Percentiles rank a stretch among this genome's conserved stretches.
Conservation (phyloP, 225 moss, liverwort and hornwort species). For the Anthoceros angustus region DNA sequence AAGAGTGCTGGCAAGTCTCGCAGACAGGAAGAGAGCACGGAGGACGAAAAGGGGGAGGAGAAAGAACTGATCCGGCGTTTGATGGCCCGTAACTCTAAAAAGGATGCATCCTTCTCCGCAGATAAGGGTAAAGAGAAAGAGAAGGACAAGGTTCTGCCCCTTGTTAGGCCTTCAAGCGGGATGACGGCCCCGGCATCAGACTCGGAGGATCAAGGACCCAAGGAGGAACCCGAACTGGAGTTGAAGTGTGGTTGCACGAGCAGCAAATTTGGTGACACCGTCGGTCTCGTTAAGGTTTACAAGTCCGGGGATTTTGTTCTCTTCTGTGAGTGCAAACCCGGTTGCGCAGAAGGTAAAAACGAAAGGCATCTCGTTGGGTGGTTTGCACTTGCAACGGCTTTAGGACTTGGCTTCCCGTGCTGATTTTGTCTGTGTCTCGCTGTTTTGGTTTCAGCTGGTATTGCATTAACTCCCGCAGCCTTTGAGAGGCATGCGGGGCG, state of each 20-base stretch:
- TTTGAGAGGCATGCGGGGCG: conserved; percentile 15
- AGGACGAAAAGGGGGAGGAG: conserved; percentile 2
- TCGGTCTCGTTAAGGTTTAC: background rate
- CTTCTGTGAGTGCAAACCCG: background rate
- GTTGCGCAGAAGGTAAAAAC: background rate
- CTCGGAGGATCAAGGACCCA: background rate
- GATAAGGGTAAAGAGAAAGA: background rate
- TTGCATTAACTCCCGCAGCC: conserved; percentile 7
- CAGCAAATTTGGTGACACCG: background rate
- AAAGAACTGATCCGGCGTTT: background rate
- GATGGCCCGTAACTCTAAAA: background rate
- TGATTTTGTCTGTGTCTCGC: background rate
- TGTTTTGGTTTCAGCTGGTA: background rate
- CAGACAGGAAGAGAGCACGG: background rate
- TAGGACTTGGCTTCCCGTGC: background rate
- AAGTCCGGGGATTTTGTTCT: conserved; percentile 1
- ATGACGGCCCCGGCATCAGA: background rate
- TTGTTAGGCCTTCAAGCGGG: background rate
- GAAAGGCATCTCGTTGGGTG: background rate
- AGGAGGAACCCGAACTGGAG: background rate
- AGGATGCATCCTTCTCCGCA: background rate
- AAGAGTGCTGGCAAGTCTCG: background rate
- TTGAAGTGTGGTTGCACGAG: conserved; percentile 3
- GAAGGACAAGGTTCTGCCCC: background rate
- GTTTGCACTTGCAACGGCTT: background rate